These are phyloP conservation scores for Ramaria rubella DNA, from an alignment of 768 basidiomycete species.

Conservation along the genomic window DNA sequence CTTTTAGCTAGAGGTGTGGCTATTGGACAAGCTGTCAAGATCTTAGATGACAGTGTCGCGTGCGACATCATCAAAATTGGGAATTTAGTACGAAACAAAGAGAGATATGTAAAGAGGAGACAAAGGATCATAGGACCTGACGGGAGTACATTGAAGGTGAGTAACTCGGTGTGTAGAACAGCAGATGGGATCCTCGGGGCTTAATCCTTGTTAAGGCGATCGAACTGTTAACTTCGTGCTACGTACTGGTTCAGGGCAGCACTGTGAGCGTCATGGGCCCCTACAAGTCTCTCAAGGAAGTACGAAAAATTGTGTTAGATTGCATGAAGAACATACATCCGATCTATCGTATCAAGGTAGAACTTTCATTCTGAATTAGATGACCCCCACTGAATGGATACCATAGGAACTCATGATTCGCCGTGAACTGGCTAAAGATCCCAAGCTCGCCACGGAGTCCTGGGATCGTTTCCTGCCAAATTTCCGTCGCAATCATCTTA, in stretches of 20 bases:
- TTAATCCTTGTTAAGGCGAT: constrained; percentile 63
- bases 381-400: neutral
- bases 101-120: constrained; percentile 90
- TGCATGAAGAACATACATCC: constrained; percentile 99
- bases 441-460: constrained; percentile 84
- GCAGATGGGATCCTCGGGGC: neutral
- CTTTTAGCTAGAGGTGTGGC: constrained; percentile 89
- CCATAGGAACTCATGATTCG: constrained; percentile 94
- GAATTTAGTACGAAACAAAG: constrained; percentile 88
- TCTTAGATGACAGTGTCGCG: constrained; percentile 81
- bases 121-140: constrained; percentile 97
- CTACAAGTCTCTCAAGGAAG: constrained; percentile 92
- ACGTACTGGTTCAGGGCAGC: constrained; percentile 95
- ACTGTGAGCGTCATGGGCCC: constrained; percentile 99
- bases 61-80: constrained; percentile 99
- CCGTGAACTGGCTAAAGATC: constrained; percentile 95
- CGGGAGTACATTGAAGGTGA: constrained; percentile 92
- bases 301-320: constrained; percentile 91
- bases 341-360: constrained; percentile 95
- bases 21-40: constrained; percentile 77
- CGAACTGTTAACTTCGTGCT: constrained; percentile 92
- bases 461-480: constrained; percentile 98
- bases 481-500: constrained; percentile 90
- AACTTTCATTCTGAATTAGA: constrained; percentile 12
- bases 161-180: constrained; percentile 15